phyloP scores from a whole-genome alignment of 2,329 filamentous ascomycete genomes.

The Penicillium glabrum region DNA sequence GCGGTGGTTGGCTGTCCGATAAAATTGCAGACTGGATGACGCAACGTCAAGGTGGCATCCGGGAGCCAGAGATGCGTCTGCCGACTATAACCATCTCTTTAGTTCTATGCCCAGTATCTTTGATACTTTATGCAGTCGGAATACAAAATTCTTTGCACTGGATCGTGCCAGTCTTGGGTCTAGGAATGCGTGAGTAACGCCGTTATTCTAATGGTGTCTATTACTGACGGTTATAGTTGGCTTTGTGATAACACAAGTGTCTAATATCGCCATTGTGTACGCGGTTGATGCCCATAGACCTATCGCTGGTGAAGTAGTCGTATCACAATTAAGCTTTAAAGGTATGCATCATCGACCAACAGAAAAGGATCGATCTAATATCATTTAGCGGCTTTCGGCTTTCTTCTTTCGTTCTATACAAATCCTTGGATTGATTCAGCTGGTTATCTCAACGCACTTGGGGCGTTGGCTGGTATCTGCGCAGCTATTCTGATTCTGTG shows the following conservation, averaged over 20 bases:
- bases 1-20: conserved; percentile 45
- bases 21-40: conserved; percentile 31
- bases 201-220: not conserved
- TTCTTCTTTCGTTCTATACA: conserved; percentile 8
- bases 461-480: not conserved
- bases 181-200: not conserved
- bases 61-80: conserved; percentile 20
- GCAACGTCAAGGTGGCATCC: conserved; percentile 24
- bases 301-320: conserved; percentile 6
- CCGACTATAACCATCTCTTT: conserved; percentile 30
- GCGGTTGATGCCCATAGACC: conserved; percentile 5
- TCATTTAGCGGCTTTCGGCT: not conserved
- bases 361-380: not conserved
- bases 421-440: conserved; percentile 6
- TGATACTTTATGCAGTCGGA: conserved; percentile 34
- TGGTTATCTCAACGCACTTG: conserved; percentile 3
- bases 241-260: conserved; percentile 3
- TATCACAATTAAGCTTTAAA: conserved; percentile 5
- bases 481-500: conserved; percentile 2
- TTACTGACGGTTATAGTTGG: conserved; percentile 1
- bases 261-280: conserved; percentile 1
- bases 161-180: conserved; percentile 6
- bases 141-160: conserved; percentile 29
- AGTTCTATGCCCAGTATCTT: conserved; percentile 26
- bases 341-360: not conserved